Base-by-base conservation (phyloP, 345 rosid species). In the Noccaea caerulescens region DNA sequence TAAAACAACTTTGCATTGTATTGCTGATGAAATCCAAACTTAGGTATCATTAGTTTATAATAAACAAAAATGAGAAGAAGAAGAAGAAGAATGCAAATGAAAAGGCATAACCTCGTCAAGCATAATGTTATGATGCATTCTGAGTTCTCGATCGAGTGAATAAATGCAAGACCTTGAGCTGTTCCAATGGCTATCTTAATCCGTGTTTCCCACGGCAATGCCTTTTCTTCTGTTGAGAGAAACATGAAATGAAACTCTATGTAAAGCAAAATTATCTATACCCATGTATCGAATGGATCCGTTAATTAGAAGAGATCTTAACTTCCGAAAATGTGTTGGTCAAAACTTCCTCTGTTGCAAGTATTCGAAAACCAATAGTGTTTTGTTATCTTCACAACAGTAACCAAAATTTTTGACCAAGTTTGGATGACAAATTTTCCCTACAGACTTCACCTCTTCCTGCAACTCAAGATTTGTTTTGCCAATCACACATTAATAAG, bases 11-110 rank as follows among this genome's bases (percentile, higher is more conserved):
- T 68, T 45, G 45, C 56, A n/a, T 57, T 68, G 72, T 57, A 45
- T 45, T 68, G 56, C 65, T 69, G 72, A 30, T 32, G 53, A 69
- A 36, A 69, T 36, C 37, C 55, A 69, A 46, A 69, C 37, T 23
- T 6, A 36, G 11, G 38, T 23, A n/a, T n/a, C n/a, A 36, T 58
- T 69, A 58, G 3, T 25, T 25, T 2, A 36, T 36, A 3, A 55
- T 32, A 7, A 27, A 5, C 8, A 41, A 54, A 16, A 25, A 2
- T 25, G 30, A 25, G 30, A 30, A 8, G 3, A 25, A 30, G 10
- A 66, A 4, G 20, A 30, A 52, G 18, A 41, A 59, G 10, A 6
- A 62, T 12, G 25, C 4, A 18, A 56, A 12, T 0, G 1, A 9
- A 10, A 58, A 11, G 13, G 3, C 27, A 46, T 45, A 44, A 70